Base-by-base conservation (phyloP, 2,329 filamentous ascomycete genomes). In the Pyrenochaeta sp. region DNA sequence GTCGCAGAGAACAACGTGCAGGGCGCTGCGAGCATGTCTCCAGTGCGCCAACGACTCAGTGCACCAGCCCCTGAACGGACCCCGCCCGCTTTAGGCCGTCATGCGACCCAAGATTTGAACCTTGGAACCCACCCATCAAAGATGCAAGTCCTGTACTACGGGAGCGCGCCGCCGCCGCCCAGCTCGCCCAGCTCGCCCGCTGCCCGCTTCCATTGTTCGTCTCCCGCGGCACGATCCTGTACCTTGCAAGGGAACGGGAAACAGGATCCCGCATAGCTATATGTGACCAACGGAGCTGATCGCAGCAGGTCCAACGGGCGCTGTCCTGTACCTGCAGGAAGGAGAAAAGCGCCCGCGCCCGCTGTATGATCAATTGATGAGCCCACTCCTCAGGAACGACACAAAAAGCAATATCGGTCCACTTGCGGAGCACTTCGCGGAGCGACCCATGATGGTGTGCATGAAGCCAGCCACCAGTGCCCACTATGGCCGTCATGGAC, bases 391-490 rank as follows among this genome's bases (percentile, higher is more conserved):
- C 12, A 27, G 52, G 51, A 66, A 60, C 56, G 47, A 58, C 49
- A 52, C 50, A 62, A 76, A 81, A 81, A 81, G 58, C 57, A 62
- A 52, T 54, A 43, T 61, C 48, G 61, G 61, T 61, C 48, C 44
- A 54, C 58, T 59, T 59, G 49, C 58, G 63, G 62, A 42, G 39
- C 39, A 42, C 19, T 15, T 19, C 4, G 39, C 39, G 39, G 44
- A 48, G 60, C 60, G 50, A 42, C 48, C 56, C 44, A 51, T 32
- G 48, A 58, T 66, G 61, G 63, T 61, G 55, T 62, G 62, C 57
- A 61, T 60, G 40, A 28, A 32, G 24, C 36, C 47, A 62, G 58
- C 64, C 59, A 65, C 59, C 51, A 49, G 59, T 34, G 53, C 59
- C 59, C 56, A 40, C 58, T 34, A 53, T 45, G 30, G 43, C 48